Evolutionary conservation across 305 asterid genomes (phyloP).

Genomic region (Fraxinus latifolia): DNA sequence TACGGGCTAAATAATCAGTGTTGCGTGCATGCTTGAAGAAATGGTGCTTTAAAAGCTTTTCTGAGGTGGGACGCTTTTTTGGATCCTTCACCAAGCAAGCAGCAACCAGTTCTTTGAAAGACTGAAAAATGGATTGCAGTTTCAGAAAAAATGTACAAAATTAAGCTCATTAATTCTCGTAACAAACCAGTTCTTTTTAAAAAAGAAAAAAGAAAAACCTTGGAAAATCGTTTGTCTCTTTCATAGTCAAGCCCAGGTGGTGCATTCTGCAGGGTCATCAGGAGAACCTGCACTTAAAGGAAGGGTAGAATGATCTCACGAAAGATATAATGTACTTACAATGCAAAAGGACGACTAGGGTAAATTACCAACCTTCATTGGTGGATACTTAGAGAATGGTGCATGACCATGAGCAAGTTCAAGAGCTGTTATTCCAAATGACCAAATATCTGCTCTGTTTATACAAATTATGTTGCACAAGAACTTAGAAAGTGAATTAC

Average conservation of each 20-base stretch:
- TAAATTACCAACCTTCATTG: slow-evolving; percentile 73
- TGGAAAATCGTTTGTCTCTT: slow-evolving; percentile 88
- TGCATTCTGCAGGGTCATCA: slow-evolving; percentile 97
- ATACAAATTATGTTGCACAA: slow-evolving; percentile 29
- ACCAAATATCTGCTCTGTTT: slow-evolving; percentile 98
- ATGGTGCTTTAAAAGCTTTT: slow-evolving; percentile 87
- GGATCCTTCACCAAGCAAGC: slow-evolving; percentile 98
- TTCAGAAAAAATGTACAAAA: slow-evolving; percentile 30
- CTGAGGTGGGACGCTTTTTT: slow-evolving; percentile 87
- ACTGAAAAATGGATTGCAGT: slow-evolving; percentile 40
- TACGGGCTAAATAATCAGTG: slow-evolving; percentile 58
- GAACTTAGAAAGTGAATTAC: slow-evolving; percentile 14
- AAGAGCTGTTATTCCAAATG: slow-evolving; percentile 97
- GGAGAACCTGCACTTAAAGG: slow-evolving; percentile 68
- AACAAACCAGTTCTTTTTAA: neutral
- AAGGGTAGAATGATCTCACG: slow-evolving; percentile 26
- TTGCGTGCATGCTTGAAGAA: slow-evolving; percentile 82
- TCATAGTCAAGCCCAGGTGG: slow-evolving; percentile 98
- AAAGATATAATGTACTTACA: slow-evolving; percentile 11
- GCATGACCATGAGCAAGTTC: slow-evolving; percentile 99
- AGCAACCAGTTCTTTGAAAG: slow-evolving; percentile 88
- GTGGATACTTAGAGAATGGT: slow-evolving; percentile 98
- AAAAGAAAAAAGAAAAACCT: slow-evolving; percentile 41
- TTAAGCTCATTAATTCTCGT: slow-evolving; percentile 20
- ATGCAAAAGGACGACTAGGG: neutral